These are phyloP conservation scores for Trifolium subterraneum DNA, from an alignment of 306 rosid genomes.

Conservation along the genomic window DNA sequence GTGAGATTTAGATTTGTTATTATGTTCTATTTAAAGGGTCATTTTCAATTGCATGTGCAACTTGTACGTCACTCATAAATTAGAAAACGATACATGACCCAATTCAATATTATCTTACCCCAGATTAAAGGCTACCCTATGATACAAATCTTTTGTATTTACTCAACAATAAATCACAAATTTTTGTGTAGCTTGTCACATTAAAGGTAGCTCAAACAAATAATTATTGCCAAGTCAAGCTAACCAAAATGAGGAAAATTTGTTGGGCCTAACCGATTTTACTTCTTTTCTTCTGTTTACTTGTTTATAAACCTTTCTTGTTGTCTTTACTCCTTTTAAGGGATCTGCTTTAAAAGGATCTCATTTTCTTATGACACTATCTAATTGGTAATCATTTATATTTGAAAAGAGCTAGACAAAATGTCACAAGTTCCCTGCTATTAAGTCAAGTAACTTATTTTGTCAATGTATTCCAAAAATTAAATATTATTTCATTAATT, in stretches of 20 bases:
- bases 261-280: constrained; percentile 35
- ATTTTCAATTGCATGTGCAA: constrained; percentile 67
- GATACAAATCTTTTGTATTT: constrained; percentile 25
- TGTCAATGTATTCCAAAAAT: constrained; percentile 26
- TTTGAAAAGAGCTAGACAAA: constrained; percentile 24
- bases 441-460: constrained; percentile 33
- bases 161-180: constrained; percentile 26
- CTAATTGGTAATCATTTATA: constrained; percentile 23
- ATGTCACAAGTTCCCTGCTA: constrained; percentile 23
- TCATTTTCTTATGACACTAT: constrained; percentile 19
- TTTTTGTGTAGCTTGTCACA: constrained; percentile 19
- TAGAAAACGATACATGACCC: constrained; percentile 56
- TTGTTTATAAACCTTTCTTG: constrained; percentile 24
- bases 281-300: constrained; percentile 3
- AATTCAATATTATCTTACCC: constrained; percentile 39
- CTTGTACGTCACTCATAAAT: constrained; percentile 50
- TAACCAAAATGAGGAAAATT: constrained; percentile 18
- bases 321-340: constrained; percentile 26
- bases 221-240: constrained; percentile 32
- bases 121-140: constrained; percentile 35
- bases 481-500: constrained; percentile 4
- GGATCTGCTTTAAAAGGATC: constrained; percentile 23
- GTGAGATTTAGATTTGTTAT: constrained; percentile 34
- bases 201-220: constrained; percentile 33
- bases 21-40: constrained; percentile 48